These are phyloP conservation scores for Haberlea rhodopensis DNA, from an alignment of 257 asterid species.

Conservation along the genomic window DNA sequence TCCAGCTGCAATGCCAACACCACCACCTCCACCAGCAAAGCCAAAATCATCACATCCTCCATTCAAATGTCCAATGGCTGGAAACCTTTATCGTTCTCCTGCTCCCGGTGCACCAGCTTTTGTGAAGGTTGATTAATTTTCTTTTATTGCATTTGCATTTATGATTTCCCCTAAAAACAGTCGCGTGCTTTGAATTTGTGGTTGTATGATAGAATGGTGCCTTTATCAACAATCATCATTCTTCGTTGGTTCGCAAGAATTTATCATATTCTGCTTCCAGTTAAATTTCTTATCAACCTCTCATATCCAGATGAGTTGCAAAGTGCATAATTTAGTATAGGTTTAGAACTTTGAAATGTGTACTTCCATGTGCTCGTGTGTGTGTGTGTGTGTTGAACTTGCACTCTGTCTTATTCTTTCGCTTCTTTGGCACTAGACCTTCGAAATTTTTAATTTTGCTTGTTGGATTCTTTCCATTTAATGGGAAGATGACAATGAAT, in stretches of 20 bases:
- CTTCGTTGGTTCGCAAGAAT: background rate
- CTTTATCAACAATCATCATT: background rate
- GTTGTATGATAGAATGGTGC: background rate
- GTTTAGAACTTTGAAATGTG: background rate
- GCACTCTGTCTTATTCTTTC: background rate
- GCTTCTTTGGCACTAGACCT: background rate
- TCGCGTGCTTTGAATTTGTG: constrained; percentile 5
- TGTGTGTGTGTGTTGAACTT: background rate
- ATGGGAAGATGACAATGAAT: too few species aligned
- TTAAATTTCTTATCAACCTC: background rate
- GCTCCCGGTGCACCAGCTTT: constrained; percentile 67
- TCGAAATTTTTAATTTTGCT: background rate
- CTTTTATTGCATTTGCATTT: background rate
- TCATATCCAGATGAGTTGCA: background rate
- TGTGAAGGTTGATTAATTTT: constrained; percentile 45
- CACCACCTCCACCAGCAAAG: constrained; percentile 39
- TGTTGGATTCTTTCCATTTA: background rate
- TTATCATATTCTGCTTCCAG: background rate
- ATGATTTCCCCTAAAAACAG: background rate
- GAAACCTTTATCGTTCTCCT: constrained; percentile 57
- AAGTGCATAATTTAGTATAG: background rate
- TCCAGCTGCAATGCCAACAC: constrained; percentile 29
- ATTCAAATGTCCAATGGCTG: constrained; percentile 68
- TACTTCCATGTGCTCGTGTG: background rate
- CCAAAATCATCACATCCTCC: constrained; percentile 63